Base-by-base conservation (phyloP, 2,329 filamentous ascomycete species). In the Trichoderma sp. region DNA sequence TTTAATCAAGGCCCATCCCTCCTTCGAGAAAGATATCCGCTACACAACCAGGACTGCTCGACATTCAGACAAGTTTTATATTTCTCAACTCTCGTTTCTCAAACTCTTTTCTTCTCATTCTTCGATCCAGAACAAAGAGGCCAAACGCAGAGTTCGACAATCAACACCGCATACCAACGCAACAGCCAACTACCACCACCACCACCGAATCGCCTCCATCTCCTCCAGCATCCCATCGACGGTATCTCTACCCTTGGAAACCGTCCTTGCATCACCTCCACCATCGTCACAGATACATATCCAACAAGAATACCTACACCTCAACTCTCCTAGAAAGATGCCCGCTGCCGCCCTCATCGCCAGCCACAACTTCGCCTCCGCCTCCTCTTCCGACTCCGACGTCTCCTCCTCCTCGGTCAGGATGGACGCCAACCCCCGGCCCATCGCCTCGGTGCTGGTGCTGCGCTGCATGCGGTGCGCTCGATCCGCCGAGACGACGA, bases 391-490 rank as follows among this genome's bases (percentile, higher is more conserved):
- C 67, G 79, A 79, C 71, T 80, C 80, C 45, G 79, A 80, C 66
- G 68, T 77, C 55, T 80, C 81, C 10, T 76, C 77, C 12, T 72
- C 77, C 24, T 70, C 76, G 21, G n/a, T 75, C 76, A 82, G 79
- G 74, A 83, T 85, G 82, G 83, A 85, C 68, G 74, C 80, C n/a
- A 71, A 76, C 6, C 70, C 71, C 47, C 74, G 76, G 52, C 79
- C 80, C 41, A 77, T 82, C 45, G 83, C 80, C 70, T 83, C 83
- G 9, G 85, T 88, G 64, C 81, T 85, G 78, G 79, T 85, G 39
- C 78, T 89, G 69, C 85, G 86, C 70, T 89, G 86, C 78, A 83
- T 88, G 73, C 83, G 87, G 65, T 88, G 85, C 73, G 82, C 84
- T 48, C 82, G 83, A 65, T 81, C 83, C 63, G 85, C 85, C 63